A percentile compares a stretch with the other conserved stretches of the same genome.
Evolutionary conservation across 2,329 filamentous ascomycete species (phyloP).

Genomic region (Nemania bipapillata): DNA sequence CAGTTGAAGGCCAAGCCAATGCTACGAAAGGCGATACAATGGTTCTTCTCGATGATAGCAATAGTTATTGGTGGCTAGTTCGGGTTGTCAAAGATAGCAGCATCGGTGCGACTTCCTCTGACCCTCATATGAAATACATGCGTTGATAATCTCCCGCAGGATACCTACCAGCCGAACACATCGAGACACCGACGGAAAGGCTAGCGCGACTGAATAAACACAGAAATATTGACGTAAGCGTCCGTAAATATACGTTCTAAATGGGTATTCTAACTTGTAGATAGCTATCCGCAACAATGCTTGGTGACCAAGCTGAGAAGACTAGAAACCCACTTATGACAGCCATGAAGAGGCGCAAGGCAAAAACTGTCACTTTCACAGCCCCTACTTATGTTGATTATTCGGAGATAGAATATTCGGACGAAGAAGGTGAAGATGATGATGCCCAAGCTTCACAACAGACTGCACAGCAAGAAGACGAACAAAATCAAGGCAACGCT

Average conservation of each 20-base stretch:
- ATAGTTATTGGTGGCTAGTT: conserved; percentile 99
- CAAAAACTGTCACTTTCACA: conserved; percentile 87
- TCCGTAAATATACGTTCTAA: not conserved
- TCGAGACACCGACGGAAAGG: conserved; percentile 95
- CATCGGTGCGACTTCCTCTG: conserved; percentile 68
- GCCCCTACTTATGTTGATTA: conserved; percentile 89
- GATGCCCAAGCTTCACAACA: conserved; percentile 57
- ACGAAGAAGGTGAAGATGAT: conserved; percentile 73
- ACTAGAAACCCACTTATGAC: conserved; percentile 84
- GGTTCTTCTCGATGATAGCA: conserved; percentile 97
- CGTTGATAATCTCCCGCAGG: conserved; percentile 62
- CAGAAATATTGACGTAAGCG: conserved; percentile 90
- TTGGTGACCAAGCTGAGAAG: conserved; percentile 76
- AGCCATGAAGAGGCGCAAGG: conserved; percentile 81
- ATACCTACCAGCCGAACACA: conserved; percentile 96
- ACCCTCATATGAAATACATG: not conserved
- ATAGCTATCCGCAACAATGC: conserved; percentile 71
- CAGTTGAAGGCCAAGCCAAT: conserved; percentile 97
- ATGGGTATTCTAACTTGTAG: conserved; percentile 47
- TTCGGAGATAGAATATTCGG: conserved; percentile 86
- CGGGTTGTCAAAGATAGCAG: conserved; percentile 97
- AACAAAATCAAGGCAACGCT: conserved; percentile 47
- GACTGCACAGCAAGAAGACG: conserved; percentile 49
- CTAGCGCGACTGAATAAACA: conserved; percentile 96
- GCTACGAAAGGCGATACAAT: conserved; percentile 98